Evolutionary conservation across 2,329 filamentous ascomycete species (phyloP), one percentile per base, ranked within the genome.

Genomic region (Aureobasidium lini): DNA sequence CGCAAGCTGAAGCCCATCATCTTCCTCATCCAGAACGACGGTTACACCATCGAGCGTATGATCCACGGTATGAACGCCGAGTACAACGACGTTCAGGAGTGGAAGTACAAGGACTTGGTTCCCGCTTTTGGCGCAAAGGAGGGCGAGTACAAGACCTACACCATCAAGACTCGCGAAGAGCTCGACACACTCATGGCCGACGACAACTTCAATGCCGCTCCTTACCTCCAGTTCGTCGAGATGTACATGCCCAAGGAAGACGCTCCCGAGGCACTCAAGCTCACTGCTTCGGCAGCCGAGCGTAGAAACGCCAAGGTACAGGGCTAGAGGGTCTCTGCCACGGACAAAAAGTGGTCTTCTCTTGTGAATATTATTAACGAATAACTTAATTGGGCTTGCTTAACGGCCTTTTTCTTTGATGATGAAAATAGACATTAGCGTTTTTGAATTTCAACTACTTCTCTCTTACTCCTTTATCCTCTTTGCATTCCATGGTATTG

Each of bases 1-100:
- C 65, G 70, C 1, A 64, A 70, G 7, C 64, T 72, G 16, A 68
- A 68, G 7, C 66, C 68, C 1, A 63, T 76, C 6, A 67, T 78
- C 6, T 71, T 79, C 60, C 66, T 79, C 6, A 70, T 78, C 28
- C 77, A 78, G 61, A 79, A 79, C 60, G 70, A 69, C 1, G 77
- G 77, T 1, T 79, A 79, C 62, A 78, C 76, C 0, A 71, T 78
- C 60, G 77, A 79, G 68, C 65, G 77, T 3, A 64, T 76, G 47
- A 77, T 79, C 39, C 76, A 77, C 69, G 77, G 77, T 18, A 71
- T 72, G 36, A 64, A 67, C 15, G 68, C 73, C 63, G 61, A 66
- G 42, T 95, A 95, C 77, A 95, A 96, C 69, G 89, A 95, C 69
- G 85, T 95, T 60, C 79, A 82, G 61, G 72, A 77, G 10, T 95